Conservation (phyloP, 2,329 filamentous ascomycete genomes). For the Xylaria sp. region DNA sequence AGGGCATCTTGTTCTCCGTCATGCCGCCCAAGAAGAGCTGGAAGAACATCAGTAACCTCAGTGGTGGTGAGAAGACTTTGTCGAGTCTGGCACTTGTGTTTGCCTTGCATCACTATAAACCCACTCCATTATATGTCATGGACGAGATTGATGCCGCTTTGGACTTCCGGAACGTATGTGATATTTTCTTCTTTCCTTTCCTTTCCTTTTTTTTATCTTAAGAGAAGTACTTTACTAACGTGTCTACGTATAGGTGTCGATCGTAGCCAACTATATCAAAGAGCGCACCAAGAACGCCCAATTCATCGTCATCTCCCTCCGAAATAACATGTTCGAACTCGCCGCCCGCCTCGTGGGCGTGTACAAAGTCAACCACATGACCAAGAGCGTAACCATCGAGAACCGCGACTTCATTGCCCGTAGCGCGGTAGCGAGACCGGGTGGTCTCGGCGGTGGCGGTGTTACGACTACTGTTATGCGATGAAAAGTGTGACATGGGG, state of each 20-base stretch:
- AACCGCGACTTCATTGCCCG: conserved; percentile 78
- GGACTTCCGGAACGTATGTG: conserved; percentile 95
- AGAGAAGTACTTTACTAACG: conserved; percentile 28
- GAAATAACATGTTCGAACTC: conserved; percentile 99
- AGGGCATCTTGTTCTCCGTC: conserved; percentile 96
- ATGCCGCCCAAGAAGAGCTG: conserved; percentile 99
- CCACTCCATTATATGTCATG: conserved; percentile 98
- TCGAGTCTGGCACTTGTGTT: conserved; percentile 96
- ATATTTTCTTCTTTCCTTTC: too few species aligned
- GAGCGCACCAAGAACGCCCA: conserved; percentile 99
- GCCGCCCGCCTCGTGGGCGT: conserved; percentile 95
- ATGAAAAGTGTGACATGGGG: conserved; percentile 16
- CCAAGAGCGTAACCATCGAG: conserved; percentile 90
- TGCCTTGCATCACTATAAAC: conserved; percentile 96
- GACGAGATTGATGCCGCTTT: conserved; percentile 98
- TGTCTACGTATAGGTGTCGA: conserved; percentile 77
- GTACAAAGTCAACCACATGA: conserved; percentile 99
- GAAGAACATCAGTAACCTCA: conserved; percentile 98
- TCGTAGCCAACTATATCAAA: conserved; percentile 99
- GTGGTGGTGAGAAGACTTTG: conserved; percentile 96
- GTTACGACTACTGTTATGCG: conserved; percentile 33
- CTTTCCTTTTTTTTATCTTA: too few species aligned
- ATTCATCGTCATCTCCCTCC: conserved; percentile 96
- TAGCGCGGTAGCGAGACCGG: conserved; percentile 39
- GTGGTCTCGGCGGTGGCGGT: conserved; percentile 21